Conservation (phyloP, 2,329 filamentous ascomycete species). For the Beauveria australis region DNA sequence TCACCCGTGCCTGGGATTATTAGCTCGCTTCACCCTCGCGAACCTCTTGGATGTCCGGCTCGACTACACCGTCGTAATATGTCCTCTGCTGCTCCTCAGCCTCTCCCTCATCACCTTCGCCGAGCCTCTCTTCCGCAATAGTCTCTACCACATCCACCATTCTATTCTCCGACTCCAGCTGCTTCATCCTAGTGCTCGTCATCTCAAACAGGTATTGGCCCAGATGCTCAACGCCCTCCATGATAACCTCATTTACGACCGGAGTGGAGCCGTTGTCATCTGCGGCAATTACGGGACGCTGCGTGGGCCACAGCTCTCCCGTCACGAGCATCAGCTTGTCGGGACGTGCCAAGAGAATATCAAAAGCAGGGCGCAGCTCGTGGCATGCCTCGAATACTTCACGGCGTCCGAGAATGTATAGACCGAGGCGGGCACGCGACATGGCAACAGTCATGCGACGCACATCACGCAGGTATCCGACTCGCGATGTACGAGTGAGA, state of each 20-base stretch:
- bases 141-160: conserved; percentile 16
- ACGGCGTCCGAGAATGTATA: conserved; percentile 86
- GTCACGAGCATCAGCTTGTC: conserved; percentile 76
- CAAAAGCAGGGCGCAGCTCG: conserved; percentile 82
- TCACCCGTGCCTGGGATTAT: neutral
- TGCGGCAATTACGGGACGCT: conserved; percentile 34
- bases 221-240: conserved; percentile 89
- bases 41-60: conserved; percentile 29
- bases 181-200: conserved; percentile 57
- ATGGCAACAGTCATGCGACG: conserved; percentile 90
- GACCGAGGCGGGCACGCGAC: conserved; percentile 80
- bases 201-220: conserved; percentile 97
- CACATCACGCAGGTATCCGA: conserved; percentile 89
- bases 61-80: conserved; percentile 22
- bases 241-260: conserved; percentile 54
- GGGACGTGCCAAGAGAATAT: conserved; percentile 64
- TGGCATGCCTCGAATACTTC: conserved; percentile 83
- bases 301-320: conserved; percentile 75
- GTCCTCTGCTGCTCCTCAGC: conserved; percentile 18
- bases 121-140: conserved; percentile 17
- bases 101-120: conserved; percentile 17
- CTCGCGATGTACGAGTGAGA: conserved; percentile 76
- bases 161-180: conserved; percentile 34
- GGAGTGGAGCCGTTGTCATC: conserved; percentile 28
- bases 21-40: conserved; percentile 22